These are phyloP conservation scores for Ganoderma leucocontextum DNA, from an alignment of 1,284 basidiomycete genomes.

Conservation along the genomic window DNA sequence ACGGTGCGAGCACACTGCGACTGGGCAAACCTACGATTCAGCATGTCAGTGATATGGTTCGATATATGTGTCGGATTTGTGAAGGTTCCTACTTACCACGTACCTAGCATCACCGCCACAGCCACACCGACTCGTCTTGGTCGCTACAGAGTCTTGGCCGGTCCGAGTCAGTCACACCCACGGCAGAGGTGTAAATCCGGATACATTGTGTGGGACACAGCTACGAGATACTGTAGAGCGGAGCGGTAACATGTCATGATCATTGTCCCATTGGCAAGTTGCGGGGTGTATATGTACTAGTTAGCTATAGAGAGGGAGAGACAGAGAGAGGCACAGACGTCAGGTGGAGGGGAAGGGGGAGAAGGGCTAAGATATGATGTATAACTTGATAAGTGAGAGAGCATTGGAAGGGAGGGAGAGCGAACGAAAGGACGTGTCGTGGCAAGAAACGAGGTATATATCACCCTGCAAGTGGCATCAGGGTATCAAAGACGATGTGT, in stretches of 20 bases:
- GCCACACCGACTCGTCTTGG: neutral
- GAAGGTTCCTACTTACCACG: neutral
- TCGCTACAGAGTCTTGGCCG: neutral
- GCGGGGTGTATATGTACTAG: neutral
- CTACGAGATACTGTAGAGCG: neutral
- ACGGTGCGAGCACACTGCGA: neutral
- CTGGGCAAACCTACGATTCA: neutral
- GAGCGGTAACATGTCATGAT: neutral
- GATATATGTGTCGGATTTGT: neutral
- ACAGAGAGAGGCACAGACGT: neutral
- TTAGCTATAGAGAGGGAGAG: neutral
- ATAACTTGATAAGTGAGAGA: neutral
- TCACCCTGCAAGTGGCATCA: constrained; percentile 14
- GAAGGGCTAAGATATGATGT: neutral
- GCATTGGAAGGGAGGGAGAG: neutral
- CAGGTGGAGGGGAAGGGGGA: neutral
- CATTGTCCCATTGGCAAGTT: constrained; percentile 1
- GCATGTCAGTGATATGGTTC: constrained; percentile 1
- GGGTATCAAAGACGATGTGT: constrained; percentile 13
- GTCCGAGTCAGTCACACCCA: neutral
- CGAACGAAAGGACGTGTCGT: neutral
- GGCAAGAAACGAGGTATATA: constrained; percentile 16
- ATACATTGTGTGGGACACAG: neutral
- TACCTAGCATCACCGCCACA: neutral
- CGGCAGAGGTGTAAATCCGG: neutral